Evolutionary conservation across 148 eudicot genomes (phyloP).

Genomic region (Oxyria digyna): DNA sequence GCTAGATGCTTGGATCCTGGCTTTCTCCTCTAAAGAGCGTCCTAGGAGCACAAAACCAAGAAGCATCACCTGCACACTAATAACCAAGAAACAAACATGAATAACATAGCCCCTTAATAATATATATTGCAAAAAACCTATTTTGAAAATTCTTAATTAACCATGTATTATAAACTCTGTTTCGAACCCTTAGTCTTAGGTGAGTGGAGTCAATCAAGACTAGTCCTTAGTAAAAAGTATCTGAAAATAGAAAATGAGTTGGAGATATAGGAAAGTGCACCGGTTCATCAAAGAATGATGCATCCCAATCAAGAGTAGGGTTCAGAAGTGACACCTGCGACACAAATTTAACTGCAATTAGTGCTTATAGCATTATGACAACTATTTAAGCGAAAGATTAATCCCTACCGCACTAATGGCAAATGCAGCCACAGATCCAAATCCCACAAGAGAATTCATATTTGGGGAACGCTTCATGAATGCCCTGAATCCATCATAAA

Average conservation of each 20-base stretch:
- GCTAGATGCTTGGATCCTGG: constrained; percentile 83
- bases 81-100: constrained; percentile 25
- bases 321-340: constrained; percentile 70
- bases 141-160: too few species aligned
- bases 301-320: constrained; percentile 79
- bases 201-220: too few species aligned
- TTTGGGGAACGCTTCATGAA: constrained; percentile 75
- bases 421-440: constrained; percentile 84
- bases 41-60: constrained; percentile 92
- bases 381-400: neutral
- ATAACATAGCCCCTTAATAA: neutral
- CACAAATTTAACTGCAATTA: constrained; percentile 1
- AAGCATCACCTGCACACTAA: constrained; percentile 98
- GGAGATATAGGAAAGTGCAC: constrained; percentile 28
- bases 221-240: neutral
- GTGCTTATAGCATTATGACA: neutral
- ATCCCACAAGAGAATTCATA: constrained; percentile 98
- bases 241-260: neutral
- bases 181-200: too few species aligned
- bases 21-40: constrained; percentile 82
- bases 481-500: constrained; percentile 72
- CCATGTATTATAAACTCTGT: too few species aligned
- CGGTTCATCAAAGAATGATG: constrained; percentile 97
- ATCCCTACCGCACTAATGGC: constrained; percentile 57
- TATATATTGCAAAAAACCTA: neutral